Conservation (phyloP, 371 early-diverging fungal genomes). For the Umbelopsis sp. region DNA sequence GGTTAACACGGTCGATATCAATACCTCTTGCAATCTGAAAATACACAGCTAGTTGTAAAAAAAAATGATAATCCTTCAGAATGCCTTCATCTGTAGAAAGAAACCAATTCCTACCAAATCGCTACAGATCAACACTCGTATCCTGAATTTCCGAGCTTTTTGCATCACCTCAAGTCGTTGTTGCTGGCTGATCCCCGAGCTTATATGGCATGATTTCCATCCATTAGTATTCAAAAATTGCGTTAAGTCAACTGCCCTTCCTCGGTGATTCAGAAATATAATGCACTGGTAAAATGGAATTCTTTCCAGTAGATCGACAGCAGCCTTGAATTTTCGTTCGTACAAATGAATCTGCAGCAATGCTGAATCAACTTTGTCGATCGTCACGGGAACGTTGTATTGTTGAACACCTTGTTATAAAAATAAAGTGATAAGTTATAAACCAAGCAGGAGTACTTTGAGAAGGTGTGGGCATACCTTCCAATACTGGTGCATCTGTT, state of each 20-base stretch:
- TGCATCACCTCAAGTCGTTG: slow-evolving; percentile 68
- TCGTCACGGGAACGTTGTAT: slow-evolving; percentile 36
- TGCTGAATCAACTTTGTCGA: slow-evolving; percentile 27
- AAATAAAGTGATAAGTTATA: neutral
- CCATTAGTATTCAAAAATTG: slow-evolving; percentile 60
- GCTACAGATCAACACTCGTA: slow-evolving; percentile 78
- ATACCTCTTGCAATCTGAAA: slow-evolving; percentile 92
- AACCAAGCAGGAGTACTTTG: neutral
- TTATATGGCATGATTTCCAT: slow-evolving; percentile 60
- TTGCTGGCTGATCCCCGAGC: slow-evolving; percentile 54
- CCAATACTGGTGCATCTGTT: slow-evolving; percentile 59
- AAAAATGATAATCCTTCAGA: neutral
- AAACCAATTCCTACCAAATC: slow-evolving; percentile 57
- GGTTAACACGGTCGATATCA: slow-evolving; percentile 96
- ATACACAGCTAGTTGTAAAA: slow-evolving; percentile 2
- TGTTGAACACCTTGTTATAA: slow-evolving; percentile 54
- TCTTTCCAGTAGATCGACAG: slow-evolving; percentile 50
- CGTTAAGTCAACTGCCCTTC: slow-evolving; percentile 54
- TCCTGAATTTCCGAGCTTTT: slow-evolving; percentile 64
- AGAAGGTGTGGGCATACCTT: slow-evolving; percentile 36
- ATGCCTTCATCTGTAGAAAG: no score
- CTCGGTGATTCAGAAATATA: slow-evolving; percentile 60
- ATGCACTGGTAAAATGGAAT: slow-evolving; percentile 70
- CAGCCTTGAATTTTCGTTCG: slow-evolving; percentile 55
- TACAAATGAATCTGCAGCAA: slow-evolving; percentile 35